phyloP scores from a whole-genome alignment of 1,284 basidiomycete genomes.

The Irpex sp. region DNA sequence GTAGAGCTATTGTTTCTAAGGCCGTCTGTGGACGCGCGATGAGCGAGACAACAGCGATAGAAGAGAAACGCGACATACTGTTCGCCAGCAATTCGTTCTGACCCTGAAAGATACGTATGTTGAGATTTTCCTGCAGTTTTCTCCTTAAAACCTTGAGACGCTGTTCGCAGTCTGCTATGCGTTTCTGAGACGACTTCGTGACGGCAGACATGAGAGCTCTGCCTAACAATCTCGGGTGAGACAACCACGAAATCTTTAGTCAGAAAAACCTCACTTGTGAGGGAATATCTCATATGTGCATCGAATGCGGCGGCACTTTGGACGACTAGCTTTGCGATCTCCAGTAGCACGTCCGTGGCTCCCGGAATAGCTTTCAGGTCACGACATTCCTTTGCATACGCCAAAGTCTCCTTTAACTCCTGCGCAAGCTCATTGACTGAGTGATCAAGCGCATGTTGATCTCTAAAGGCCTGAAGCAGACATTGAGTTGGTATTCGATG shows the following conservation, averaged over 20 bases:
- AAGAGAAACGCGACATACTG: not conserved
- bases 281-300: constrained; percentile 7
- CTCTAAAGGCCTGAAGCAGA: constrained; percentile 1
- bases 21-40: not conserved
- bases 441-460: constrained; percentile 2
- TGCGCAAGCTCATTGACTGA: not conserved
- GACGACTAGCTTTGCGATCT: constrained; percentile 5
- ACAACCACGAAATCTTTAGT: too few species aligned
- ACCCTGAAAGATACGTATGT: not conserved
- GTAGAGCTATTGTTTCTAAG: not conserved
- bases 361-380: constrained; percentile 6
- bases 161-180: not conserved
- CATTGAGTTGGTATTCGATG: too few species aligned
- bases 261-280: constrained; percentile 3
- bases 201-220: not conserved
- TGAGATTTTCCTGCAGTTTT: not conserved
- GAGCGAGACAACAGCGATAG: not conserved
- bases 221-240: not conserved
- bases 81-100: not conserved
- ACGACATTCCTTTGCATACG: constrained; percentile 2
- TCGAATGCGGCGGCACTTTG: constrained; percentile 10
- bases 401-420: constrained; percentile 5
- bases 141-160: constrained; percentile 2
- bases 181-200: not conserved
- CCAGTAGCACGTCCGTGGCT: constrained; percentile 1